Conservation (phyloP, 495 filamentous ascomycete species). For the Hypoxylon perforatum region DNA sequence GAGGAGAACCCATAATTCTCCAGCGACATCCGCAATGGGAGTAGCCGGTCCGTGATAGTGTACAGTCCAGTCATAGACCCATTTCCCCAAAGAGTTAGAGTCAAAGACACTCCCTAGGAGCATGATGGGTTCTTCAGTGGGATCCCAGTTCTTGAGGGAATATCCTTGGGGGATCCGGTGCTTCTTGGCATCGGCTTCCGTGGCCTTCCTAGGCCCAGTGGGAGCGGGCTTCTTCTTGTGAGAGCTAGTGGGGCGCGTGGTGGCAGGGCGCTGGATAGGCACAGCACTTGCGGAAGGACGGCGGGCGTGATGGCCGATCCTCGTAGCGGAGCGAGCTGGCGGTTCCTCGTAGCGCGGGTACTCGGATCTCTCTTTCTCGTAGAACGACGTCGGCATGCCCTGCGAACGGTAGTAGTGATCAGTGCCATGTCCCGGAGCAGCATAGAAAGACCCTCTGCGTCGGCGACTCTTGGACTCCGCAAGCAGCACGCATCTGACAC, state of each 20-base stretch:
- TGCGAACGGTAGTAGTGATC: slow-evolving; percentile 66
- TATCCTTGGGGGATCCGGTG: slow-evolving; percentile 91
- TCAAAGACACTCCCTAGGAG: slow-evolving; percentile 96
- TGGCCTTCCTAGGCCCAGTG: slow-evolving; percentile 67
- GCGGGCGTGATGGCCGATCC: slow-evolving; percentile 56
- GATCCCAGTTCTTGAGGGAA: slow-evolving; percentile 99
- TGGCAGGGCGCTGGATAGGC: slow-evolving; percentile 53
- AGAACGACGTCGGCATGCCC: slow-evolving; percentile 51
- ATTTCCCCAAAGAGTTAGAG: slow-evolving; percentile 96
- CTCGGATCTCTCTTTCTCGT: slow-evolving; percentile 53
- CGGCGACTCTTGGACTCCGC: slow-evolving; percentile 55
- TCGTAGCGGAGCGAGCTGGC: slow-evolving; percentile 56
- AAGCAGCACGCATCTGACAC: slow-evolving; percentile 58
- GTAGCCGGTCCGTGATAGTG: slow-evolving; percentile 87
- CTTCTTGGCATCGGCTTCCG: slow-evolving; percentile 82
- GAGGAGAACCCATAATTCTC: slow-evolving; percentile 93
- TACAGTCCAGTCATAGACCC: slow-evolving; percentile 99
- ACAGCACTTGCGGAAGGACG: slow-evolving; percentile 53
- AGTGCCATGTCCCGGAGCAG: slow-evolving; percentile 63
- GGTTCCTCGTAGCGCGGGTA: slow-evolving; percentile 50
- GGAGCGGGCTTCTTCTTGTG: slow-evolving; percentile 43
- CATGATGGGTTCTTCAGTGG: slow-evolving; percentile 88
- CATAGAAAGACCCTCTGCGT: slow-evolving; percentile 52
- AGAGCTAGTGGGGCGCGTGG: slow-evolving; percentile 53
- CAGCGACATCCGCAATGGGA: slow-evolving; percentile 91